These are phyloP conservation scores for Cardamine chenopodiifolia DNA, from an alignment of 345 rosid genomes.

Conservation along the genomic window DNA sequence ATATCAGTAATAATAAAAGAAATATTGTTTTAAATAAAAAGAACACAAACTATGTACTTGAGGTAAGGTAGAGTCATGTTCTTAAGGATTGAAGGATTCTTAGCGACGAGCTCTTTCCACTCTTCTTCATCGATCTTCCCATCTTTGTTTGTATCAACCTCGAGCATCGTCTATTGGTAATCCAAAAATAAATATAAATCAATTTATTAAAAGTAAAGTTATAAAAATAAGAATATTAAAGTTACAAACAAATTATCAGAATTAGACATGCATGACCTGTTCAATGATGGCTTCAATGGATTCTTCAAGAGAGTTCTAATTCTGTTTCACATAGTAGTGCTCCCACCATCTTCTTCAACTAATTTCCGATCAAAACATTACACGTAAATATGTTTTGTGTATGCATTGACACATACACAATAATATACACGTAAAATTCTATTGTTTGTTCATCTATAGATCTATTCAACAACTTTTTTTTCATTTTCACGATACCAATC, in stretches of 20 bases:
- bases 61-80: constrained; percentile 79
- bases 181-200: not conserved
- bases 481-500: not conserved
- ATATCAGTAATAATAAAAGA: not conserved
- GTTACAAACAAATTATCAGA: not conserved
- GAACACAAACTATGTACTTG: constrained; percentile 40
- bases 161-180: constrained; percentile 56
- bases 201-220: too few species aligned
- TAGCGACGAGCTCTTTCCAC: constrained; percentile 67
- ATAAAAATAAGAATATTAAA: constrained; percentile 17
- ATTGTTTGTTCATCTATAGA: not conserved
- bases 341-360: constrained; percentile 81
- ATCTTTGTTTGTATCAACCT: constrained; percentile 72
- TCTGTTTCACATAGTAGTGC: constrained; percentile 75
- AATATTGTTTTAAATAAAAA: not conserved
- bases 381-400: constrained; percentile 5
- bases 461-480: not conserved
- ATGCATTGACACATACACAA: not conserved
- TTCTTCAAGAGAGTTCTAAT: constrained; percentile 52
- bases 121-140: constrained; percentile 81
- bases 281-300: constrained; percentile 61
- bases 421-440: not conserved
- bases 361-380: not conserved
- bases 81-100: constrained; percentile 69
- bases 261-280: constrained; percentile 49